phyloP scores from a whole-genome alignment of 495 filamentous ascomycete genomes.

The Eremomyces bilateralis region DNA sequence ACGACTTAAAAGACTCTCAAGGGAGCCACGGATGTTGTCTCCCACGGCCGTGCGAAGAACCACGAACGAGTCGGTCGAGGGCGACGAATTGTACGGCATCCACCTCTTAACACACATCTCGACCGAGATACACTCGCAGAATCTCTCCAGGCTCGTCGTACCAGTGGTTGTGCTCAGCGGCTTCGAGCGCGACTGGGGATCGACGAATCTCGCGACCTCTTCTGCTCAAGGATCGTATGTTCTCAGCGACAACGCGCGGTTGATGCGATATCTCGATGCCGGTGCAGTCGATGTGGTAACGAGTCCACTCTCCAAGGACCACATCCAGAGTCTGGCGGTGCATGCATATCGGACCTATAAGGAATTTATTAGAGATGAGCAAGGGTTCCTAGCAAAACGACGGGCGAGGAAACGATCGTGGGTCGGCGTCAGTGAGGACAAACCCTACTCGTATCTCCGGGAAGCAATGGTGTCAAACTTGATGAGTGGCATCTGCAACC shows the following conservation, averaged over 20 bases:
- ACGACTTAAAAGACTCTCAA: conserved; percentile 11
- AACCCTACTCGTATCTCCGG: conserved; percentile 72
- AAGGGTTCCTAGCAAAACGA: conserved; percentile 39
- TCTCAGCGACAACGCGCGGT: conserved; percentile 23
- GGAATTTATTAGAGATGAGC: conserved; percentile 44
- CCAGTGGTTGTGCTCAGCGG: conserved; percentile 15
- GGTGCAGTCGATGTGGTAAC: conserved; percentile 71
- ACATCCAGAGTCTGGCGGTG: conserved; percentile 49
- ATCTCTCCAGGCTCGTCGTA: conserved; percentile 13
- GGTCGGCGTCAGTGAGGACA: conserved; percentile 72
- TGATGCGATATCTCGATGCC: conserved; percentile 52
- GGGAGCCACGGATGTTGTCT: conserved; percentile 13
- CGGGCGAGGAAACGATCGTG: conserved; percentile 66
- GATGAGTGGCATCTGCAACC: conserved; percentile 78
- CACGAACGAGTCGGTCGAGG: conserved; percentile 6
- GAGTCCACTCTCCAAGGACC: conserved; percentile 47
- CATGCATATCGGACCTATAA: conserved; percentile 67
- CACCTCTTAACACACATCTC: conserved; percentile 14
- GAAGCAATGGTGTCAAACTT: conserved; percentile 78
- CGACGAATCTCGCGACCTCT: too few relatives aligned
- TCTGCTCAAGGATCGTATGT: conserved; percentile 13
- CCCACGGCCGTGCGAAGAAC: conserved; percentile 7
- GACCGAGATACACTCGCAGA: conserved; percentile 13
- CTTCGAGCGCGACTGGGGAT: conserved; percentile 10
- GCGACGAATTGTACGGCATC: conserved; percentile 15